Conservation (phyloP, 441 rosid genomes). For the Pelargonium citronellum region DNA sequence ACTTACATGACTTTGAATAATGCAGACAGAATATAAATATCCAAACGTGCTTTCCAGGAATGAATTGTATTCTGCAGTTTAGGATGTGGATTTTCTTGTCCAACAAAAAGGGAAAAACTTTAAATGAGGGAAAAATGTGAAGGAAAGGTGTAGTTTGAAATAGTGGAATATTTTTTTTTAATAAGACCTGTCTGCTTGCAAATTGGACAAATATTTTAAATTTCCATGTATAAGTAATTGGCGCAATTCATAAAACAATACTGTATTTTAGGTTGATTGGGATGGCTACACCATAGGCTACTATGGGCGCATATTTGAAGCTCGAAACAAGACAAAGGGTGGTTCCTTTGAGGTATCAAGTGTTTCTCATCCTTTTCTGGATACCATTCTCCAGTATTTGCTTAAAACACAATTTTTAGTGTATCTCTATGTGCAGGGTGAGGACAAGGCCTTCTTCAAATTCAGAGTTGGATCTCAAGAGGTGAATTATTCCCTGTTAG, state of each 20-base stretch:
- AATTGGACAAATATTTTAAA: neutral
- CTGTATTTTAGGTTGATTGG: slow-evolving; percentile 74
- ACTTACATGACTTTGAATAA: too few relatives aligned
- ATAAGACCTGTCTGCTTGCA: neutral
- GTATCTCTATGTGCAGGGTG: slow-evolving; percentile 54
- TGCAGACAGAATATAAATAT: neutral
- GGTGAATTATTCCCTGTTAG: slow-evolving; percentile 35
- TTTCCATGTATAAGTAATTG: slow-evolving; percentile 10
- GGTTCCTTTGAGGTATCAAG: slow-evolving; percentile 80
- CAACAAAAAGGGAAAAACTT: too few relatives aligned
- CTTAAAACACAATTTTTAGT: slow-evolving; percentile 4
- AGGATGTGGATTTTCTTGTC: too few relatives aligned
- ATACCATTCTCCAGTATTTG: slow-evolving; percentile 10
- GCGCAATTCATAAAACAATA: slow-evolving; percentile 12
- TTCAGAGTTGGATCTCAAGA: slow-evolving; percentile 68
- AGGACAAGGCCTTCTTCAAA: slow-evolving; percentile 76
- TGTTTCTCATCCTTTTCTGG: slow-evolving; percentile 17
- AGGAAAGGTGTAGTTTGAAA: neutral
- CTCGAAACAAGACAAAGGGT: slow-evolving; percentile 93
- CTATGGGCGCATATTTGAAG: slow-evolving; percentile 98
- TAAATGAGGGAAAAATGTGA: too few relatives aligned
- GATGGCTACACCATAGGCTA: slow-evolving; percentile 96
- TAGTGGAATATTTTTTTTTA: neutral
- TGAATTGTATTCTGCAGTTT: too few relatives aligned
- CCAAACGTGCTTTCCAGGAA: neutral